Percentiles rank a stretch among this genome's conserved stretches.
These are phyloP conservation scores for Penicillium brasilianum DNA, from an alignment of 2,329 filamentous ascomycete genomes.

Conservation along the genomic window DNA sequence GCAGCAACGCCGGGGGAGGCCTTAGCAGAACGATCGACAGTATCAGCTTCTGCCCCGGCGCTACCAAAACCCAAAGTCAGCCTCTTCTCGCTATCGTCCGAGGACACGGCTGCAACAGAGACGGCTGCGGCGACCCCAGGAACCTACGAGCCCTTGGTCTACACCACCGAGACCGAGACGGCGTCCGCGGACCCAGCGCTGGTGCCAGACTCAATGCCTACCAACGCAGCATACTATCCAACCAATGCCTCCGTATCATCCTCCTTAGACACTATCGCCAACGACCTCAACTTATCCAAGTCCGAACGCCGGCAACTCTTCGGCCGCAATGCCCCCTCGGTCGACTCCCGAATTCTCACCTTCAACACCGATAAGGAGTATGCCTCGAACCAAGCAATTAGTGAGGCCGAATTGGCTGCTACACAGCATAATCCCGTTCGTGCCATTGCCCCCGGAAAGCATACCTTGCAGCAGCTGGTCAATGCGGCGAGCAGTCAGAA, in stretches of 20 bases:
- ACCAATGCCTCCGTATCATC: conserved; percentile 21
- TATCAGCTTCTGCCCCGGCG: conserved; percentile 25
- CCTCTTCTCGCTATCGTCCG: conserved; percentile 48
- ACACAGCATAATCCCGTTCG: conserved; percentile 80
- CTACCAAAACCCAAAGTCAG: conserved; percentile 50
- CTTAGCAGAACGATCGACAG: conserved; percentile 25
- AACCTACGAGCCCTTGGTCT: conserved; percentile 49
- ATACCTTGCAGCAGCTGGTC: conserved; percentile 85
- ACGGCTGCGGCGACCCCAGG: conserved; percentile 22
- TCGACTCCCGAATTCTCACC: conserved; percentile 72
- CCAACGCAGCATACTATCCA: conserved; percentile 15
- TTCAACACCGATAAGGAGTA: conserved; percentile 93
- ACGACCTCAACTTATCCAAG: conserved; percentile 77
- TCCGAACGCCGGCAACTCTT: conserved; percentile 82
- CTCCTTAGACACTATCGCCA: conserved; percentile 70
- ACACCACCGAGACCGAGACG: conserved; percentile 36
- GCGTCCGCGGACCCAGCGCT: conserved; percentile 27
- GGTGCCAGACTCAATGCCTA: conserved; percentile 14
- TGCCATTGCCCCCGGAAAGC: conserved; percentile 82
- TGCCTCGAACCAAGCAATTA: conserved; percentile 79
- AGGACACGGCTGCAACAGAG: conserved; percentile 28
- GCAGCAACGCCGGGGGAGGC: neutral
- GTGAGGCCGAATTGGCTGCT: conserved; percentile 51
- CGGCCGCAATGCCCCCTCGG: conserved; percentile 63
- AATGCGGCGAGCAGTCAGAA: conserved; percentile 80